phyloP scores from a whole-genome alignment of 73 alveolate genomes.

The Paramecium bursaria region DNA sequence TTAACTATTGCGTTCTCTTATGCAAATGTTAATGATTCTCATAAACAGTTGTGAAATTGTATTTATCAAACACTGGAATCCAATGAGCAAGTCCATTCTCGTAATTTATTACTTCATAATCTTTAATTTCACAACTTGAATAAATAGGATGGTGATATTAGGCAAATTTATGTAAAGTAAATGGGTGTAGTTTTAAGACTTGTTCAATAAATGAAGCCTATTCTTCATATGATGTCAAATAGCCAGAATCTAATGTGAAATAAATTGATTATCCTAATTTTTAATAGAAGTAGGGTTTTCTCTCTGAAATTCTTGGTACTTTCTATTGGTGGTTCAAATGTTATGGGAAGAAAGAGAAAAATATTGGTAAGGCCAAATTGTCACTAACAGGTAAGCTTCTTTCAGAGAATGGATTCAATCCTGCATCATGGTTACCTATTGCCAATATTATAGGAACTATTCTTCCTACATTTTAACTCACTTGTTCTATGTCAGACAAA shows the following conservation, averaged over 20 bases:
- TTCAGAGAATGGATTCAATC: conserved; percentile 32
- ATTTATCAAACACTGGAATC: conserved; percentile 20
- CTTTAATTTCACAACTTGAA: neutral
- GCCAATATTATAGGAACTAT: conserved; percentile 30
- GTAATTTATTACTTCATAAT: neutral
- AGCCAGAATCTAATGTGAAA: conserved; percentile 50
- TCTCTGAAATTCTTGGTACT: conserved; percentile 39
- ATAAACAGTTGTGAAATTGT: neutral
- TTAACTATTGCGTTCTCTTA: neutral
- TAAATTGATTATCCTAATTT: neutral
- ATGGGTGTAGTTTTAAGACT: neutral
- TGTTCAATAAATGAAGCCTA: neutral
- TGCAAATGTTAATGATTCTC: conserved; percentile 4
- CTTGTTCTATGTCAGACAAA: neutral
- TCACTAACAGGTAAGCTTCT: neutral
- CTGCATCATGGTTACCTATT: conserved; percentile 57
- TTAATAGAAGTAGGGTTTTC: conserved; percentile 1
- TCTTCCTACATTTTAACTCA: neutral
- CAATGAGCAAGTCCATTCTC: neutral
- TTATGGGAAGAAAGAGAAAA: conserved; percentile 13
- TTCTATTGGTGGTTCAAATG: neutral
- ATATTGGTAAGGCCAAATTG: neutral
- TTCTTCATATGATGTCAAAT: neutral
- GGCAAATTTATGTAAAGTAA: neutral
- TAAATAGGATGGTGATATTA: conserved; percentile 53